phyloP scores from a whole-genome alignment of 2,329 filamentous ascomycete genomes.

The Epichloe sibirici region DNA sequence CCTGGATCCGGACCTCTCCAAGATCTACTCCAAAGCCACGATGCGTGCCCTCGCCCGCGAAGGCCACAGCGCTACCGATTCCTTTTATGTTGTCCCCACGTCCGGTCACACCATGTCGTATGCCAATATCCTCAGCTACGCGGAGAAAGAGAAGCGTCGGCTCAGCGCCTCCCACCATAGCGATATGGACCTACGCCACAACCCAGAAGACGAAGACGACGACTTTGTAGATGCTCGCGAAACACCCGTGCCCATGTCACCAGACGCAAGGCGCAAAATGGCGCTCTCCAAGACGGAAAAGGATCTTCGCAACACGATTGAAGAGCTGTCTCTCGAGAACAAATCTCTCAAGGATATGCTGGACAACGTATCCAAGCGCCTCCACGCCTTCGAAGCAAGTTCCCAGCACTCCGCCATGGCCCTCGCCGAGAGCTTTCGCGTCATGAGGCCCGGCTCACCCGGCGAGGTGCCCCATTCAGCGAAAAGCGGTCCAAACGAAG shows the following conservation, averaged over 20 bases:
- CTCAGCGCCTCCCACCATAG: slow-evolving; percentile 37
- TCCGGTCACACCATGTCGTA: slow-evolving; percentile 89
- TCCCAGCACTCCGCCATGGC: slow-evolving; percentile 80
- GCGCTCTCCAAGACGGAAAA: slow-evolving; percentile 29
- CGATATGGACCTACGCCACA: slow-evolving; percentile 26
- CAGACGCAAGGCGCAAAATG: slow-evolving; percentile 27
- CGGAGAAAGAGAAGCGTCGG: slow-evolving; percentile 53
- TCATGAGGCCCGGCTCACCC: slow-evolving; percentile 47
- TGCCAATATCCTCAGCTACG: slow-evolving; percentile 69
- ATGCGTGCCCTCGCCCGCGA: slow-evolving; percentile 66
- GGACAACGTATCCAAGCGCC: slow-evolving; percentile 71
- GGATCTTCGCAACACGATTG: slow-evolving; percentile 55
- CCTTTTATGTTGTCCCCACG: slow-evolving; percentile 90
- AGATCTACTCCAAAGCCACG: slow-evolving; percentile 75
- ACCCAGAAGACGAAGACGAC: slow-evolving; percentile 55
- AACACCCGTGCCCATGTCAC: slow-evolving; percentile 36
- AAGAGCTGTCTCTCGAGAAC: slow-evolving; percentile 85
- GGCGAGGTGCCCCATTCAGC: slow-evolving; percentile 13
- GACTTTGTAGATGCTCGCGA: slow-evolving; percentile 85
- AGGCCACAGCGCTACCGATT: slow-evolving; percentile 52
- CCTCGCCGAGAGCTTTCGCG: slow-evolving; percentile 69
- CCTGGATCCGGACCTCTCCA: slow-evolving; percentile 63
- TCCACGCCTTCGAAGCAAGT: slow-evolving; percentile 89
- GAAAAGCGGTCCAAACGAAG: slow-evolving; percentile 15
- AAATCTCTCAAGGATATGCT: slow-evolving; percentile 71